These are phyloP conservation scores for Paracoccidioides lutzii DNA, from an alignment of 2,329 filamentous ascomycete species.

Conservation along the genomic window DNA sequence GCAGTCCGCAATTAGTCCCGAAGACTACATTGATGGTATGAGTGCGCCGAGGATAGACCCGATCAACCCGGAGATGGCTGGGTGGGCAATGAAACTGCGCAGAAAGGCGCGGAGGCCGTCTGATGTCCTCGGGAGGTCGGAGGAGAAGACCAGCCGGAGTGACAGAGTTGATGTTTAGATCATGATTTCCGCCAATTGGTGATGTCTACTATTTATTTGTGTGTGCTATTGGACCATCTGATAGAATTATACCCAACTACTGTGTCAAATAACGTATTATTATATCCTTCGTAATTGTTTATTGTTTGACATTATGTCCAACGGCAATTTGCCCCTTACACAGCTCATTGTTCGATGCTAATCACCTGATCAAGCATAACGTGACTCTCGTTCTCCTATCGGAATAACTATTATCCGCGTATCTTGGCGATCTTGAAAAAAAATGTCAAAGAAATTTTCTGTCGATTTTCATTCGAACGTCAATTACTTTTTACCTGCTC, in stretches of 20 bases:
- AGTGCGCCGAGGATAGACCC: conserved; percentile 41
- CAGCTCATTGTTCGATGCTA: no score
- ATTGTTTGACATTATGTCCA: neutral
- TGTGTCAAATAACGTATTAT: no score
- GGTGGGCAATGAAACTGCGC: conserved; percentile 34
- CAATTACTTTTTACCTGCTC: neutral
- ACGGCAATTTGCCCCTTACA: neutral
- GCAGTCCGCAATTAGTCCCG: conserved; percentile 42
- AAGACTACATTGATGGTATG: conserved; percentile 51
- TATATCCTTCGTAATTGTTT: no score
- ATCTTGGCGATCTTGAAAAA: neutral
- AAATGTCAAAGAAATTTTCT: neutral
- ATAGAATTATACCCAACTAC: no score
- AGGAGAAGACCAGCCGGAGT: conserved; percentile 10
- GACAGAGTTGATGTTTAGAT: neutral
- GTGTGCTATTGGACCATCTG: neutral
- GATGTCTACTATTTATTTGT: neutral
- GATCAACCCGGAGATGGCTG: conserved; percentile 30
- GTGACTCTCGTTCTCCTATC: neutral
- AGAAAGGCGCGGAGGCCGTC: conserved; percentile 22
- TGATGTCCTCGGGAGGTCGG: conserved; percentile 13
- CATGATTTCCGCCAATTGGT: neutral
- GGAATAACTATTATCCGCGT: neutral
- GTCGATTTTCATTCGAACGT: neutral
- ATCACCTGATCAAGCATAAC: neutral